Percentiles rank a stretch among this genome's conserved stretches.
Evolutionary conservation across 495 filamentous ascomycete genomes (phyloP).

Genomic region (Aspergillus diversus): DNA sequence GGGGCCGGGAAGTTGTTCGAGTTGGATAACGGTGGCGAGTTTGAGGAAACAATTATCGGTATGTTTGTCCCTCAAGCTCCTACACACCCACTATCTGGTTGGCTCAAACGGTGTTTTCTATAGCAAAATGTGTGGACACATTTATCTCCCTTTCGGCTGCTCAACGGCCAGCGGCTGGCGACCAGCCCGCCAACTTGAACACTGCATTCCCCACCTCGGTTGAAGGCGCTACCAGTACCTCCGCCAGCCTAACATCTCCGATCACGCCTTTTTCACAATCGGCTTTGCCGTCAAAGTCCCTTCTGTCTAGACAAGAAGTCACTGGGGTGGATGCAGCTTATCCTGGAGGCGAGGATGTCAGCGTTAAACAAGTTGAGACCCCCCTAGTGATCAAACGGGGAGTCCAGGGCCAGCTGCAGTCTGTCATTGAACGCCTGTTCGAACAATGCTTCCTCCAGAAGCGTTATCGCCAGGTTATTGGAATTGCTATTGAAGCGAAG

Average conservation of each 20-base stretch:
- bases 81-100: not conserved
- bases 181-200: constrained; percentile 67
- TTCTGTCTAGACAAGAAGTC: constrained; percentile 80
- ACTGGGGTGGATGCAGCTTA: constrained; percentile 58
- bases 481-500: constrained; percentile 95
- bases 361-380: constrained; percentile 55
- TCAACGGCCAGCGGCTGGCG: constrained; percentile 60
- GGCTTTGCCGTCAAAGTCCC: constrained; percentile 84
- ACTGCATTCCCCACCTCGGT: constrained; percentile 69
- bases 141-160: constrained; percentile 86
- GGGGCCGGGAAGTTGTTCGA: constrained; percentile 95
- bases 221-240: constrained; percentile 65
- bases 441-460: constrained; percentile 85
- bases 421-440: constrained; percentile 85
- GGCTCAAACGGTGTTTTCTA: constrained; percentile 22
- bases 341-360: constrained; percentile 57
- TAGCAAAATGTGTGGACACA: constrained; percentile 93
- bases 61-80: constrained; percentile 25
- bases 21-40: constrained; percentile 89
- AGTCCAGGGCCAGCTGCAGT: constrained; percentile 73
- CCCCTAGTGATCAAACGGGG: constrained; percentile 57
- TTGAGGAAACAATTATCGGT: constrained; percentile 96
- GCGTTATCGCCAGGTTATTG: constrained; percentile 95
- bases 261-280: constrained; percentile 94
- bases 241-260: constrained; percentile 76